Evolutionary conservation across 139 green algal genomes (phyloP), one percentile per base, ranked within the genome.

Genomic region (Picochlorum sp.): DNA sequence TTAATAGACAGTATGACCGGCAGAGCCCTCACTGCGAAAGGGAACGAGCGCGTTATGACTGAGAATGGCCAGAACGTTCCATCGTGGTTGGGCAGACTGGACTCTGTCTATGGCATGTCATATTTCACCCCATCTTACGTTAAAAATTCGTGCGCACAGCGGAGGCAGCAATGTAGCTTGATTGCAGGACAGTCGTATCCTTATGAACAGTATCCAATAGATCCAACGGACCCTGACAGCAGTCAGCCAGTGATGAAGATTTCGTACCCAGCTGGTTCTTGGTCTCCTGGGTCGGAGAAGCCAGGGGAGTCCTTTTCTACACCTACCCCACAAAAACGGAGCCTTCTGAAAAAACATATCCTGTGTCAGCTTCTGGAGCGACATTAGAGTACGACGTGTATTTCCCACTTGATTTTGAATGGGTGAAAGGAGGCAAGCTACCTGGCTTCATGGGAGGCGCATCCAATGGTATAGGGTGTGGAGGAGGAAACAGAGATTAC

Each of bases 231-330:
- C n/a, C 23, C 58, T 3, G 23, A 9, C 28, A 18, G 13, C 13
- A 8, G 20, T 9, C 21, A 28, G 21, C 58, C 58, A n/a, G 58
- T 65, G 15, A 50, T 65, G 23, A 67, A 58, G 28, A 20, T 69
- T 13, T 23, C 15, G 1, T 65, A 34, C 26, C 64, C 38, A 28
- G 15, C 34, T 49, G 64, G 64, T 20, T 41, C 37, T 26, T 70
- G 64, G 64, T 66, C 64, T 38, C 49, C 64, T 45, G 61, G 51
- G 21, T 51, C 23, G 15, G 9, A 28, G 9, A 11, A 26, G 6
- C 64, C 50, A 23, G 64, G 64, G 64, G 64, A 20, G 23, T 52
- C 9, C 64, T 70, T 11, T 70, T 70, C 26, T 65, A 70, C 24
- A 34, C 51, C 51, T 70, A 56, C 50, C 64, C 64, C 9, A 62